These are phyloP conservation scores for Gentiana straminea DNA, from an alignment of 257 asterid species.

Conservation along the genomic window DNA sequence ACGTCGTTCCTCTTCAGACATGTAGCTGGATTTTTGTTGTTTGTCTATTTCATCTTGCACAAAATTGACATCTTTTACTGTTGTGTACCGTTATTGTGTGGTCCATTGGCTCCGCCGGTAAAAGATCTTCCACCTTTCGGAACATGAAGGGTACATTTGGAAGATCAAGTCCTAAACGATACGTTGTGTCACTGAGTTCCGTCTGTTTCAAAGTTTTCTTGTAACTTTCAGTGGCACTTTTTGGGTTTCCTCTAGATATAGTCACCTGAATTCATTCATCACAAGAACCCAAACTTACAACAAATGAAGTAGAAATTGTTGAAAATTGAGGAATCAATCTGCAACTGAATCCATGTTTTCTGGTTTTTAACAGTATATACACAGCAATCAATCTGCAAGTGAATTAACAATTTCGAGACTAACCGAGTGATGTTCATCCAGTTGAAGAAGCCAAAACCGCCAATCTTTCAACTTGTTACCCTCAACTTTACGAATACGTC, in stretches of 20 bases:
- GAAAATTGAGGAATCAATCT: too few relatives aligned
- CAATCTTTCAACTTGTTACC: slow-evolving; percentile 65
- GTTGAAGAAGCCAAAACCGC: slow-evolving; percentile 68
- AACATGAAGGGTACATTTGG: slow-evolving; percentile 39
- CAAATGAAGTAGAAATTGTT: too few relatives aligned
- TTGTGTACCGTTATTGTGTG: not conserved
- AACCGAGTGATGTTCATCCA: slow-evolving; percentile 49
- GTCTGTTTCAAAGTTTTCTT: slow-evolving; percentile 29
- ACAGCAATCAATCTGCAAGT: too few relatives aligned
- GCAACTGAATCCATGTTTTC: too few relatives aligned
- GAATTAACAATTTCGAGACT: slow-evolving; percentile 14
- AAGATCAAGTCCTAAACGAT: slow-evolving; percentile 34
- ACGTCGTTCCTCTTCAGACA: not conserved
- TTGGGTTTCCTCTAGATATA: slow-evolving; percentile 66
- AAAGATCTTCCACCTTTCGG: slow-evolving; percentile 48
- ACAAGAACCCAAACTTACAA: too few relatives aligned
- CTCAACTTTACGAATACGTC: slow-evolving; percentile 48
- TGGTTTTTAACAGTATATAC: too few relatives aligned
- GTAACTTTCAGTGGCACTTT: slow-evolving; percentile 38
- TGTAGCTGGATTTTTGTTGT: slow-evolving; percentile 2
- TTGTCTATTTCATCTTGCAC: slow-evolving; percentile 7
- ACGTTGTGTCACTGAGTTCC: slow-evolving; percentile 29
- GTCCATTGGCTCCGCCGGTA: slow-evolving; percentile 8
- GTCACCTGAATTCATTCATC: slow-evolving; percentile 24
- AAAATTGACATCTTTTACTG: not conserved